Evolutionary conservation across 2,329 filamentous ascomycete species (phyloP).

Genomic region (Penicillium frequentans): DNA sequence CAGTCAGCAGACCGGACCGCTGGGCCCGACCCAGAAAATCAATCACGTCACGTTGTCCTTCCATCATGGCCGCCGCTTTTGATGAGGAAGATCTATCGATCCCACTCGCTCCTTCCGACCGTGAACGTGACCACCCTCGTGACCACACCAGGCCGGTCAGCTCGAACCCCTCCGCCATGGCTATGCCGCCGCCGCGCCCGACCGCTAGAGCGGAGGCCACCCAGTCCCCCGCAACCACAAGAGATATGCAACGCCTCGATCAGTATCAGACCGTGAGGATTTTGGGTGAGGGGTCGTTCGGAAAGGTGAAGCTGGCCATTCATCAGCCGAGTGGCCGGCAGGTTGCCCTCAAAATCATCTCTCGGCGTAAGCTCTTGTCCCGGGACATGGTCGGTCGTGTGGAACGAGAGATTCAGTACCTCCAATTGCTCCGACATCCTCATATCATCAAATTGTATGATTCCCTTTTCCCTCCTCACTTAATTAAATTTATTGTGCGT

Average conservation of each 20-base stretch:
- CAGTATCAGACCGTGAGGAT: conserved; percentile 90
- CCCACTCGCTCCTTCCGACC: conserved; percentile 53
- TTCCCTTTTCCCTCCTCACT: background rate
- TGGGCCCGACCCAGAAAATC: conserved; percentile 28
- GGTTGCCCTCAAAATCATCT: conserved; percentile 97
- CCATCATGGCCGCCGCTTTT: conserved; percentile 51
- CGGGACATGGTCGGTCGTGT: conserved; percentile 97
- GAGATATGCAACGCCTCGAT: conserved; percentile 79
- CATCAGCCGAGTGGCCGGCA: conserved; percentile 91
- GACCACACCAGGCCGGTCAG: conserved; percentile 23
- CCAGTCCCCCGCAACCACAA: conserved; percentile 49
- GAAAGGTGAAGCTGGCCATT: conserved; percentile 95
- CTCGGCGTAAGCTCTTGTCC: conserved; percentile 91
- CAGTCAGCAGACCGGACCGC: conserved; percentile 21
- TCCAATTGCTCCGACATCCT: conserved; percentile 90
- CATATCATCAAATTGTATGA: conserved; percentile 96
- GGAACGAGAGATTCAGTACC: conserved; percentile 96
- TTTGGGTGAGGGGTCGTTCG: conserved; percentile 94
- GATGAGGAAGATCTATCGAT: conserved; percentile 84
- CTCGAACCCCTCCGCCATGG: conserved; percentile 36
- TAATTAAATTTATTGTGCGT: background rate
- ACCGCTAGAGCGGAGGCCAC: conserved; percentile 30
- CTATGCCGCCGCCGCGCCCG: conserved; percentile 40
- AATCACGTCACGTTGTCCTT: conserved; percentile 39
- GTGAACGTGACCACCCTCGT: conserved; percentile 30